Percentiles rank a stretch among this genome's conserved stretches.
These are phyloP conservation scores for Fusarium camptoceras DNA, from an alignment of 2,329 filamentous ascomycete species.

Conservation along the genomic window DNA sequence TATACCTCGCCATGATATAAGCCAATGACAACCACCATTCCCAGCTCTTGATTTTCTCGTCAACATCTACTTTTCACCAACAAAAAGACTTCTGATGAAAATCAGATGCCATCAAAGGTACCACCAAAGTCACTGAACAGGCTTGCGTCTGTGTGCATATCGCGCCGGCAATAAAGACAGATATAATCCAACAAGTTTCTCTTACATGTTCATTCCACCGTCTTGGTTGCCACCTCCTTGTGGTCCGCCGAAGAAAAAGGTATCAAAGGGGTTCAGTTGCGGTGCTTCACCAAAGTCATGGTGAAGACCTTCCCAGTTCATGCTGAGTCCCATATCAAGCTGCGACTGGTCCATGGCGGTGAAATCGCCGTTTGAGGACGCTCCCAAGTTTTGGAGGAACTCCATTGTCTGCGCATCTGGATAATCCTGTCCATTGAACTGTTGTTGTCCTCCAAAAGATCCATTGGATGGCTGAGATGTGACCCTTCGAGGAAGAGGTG, in stretches of 20 bases:
- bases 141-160: constrained; percentile 28
- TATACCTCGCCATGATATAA: constrained; percentile 8
- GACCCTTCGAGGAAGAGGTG: constrained; percentile 55
- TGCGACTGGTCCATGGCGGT: constrained; percentile 58
- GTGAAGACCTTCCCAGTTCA: constrained; percentile 72
- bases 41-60: constrained; percentile 1
- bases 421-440: constrained; percentile 56
- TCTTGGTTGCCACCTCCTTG: constrained; percentile 44
- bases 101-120: constrained; percentile 21
- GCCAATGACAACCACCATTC: not conserved
- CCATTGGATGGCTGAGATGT: constrained; percentile 51
- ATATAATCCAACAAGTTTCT: constrained; percentile 12
- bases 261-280: constrained; percentile 76
- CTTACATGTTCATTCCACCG: constrained; percentile 46
- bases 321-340: constrained; percentile 74
- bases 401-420: constrained; percentile 66
- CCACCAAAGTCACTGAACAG: constrained; percentile 30
- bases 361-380: constrained; percentile 49
- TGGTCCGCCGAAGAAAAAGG: constrained; percentile 76
- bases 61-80: constrained; percentile 14
- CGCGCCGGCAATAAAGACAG: constrained; percentile 34
- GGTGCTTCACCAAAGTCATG: constrained; percentile 71
- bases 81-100: constrained; percentile 15
- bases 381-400: constrained; percentile 62
- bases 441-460: constrained; percentile 50